Base-by-base conservation (phyloP, 2,329 filamentous ascomycete genomes). In the Bimuria novae-zelandiae region DNA sequence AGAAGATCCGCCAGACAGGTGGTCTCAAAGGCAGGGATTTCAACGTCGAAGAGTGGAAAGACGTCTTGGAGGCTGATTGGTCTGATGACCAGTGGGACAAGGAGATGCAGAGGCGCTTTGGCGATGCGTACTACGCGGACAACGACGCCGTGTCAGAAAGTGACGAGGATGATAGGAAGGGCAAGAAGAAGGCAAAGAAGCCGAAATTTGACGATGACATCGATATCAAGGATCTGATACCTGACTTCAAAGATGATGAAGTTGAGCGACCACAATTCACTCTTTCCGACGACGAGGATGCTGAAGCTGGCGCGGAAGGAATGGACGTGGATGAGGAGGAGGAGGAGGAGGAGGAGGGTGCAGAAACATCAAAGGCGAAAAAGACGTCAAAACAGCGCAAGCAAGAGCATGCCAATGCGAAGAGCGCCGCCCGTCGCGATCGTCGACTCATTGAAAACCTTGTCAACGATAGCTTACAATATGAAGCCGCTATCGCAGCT, bases 121-220 rank as follows among this genome's bases (percentile, higher is more conserved):
- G 90, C 49, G 90, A 97, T 12, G 83, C 89, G 8, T 99, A 99
- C 77, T 99, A 99, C 65, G 89, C 86, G 8, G 82, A 88, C 44
- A 75, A 78, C 10, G 86, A 89, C 11, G 81, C 77, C 6, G 64
- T 35, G 6, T 59, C 55, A 1, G 71, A 67, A 10, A 63, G 59
- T 25, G 69, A 65, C 3, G 80, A 75, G 7, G 77, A 70, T n/a
- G 80, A 76, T 43, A 82, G 25, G 3, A 52, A 69, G 69, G 62
- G 55, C 19, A 69, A 68, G 49, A 74, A 69, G 71, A 86, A 84
- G 61, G 76, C 83, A 8, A 91, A 90, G 80, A 96, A 96, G 77
- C 91, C 90, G 8, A 89, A 86, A 57, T 99, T 93, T 89, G 90
- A 97, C 65, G 92, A 97, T 67, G 94, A 99, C 70, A 97, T 99